These are phyloP conservation scores for Begonia fuchsioides DNA, from an alignment of 306 rosid genomes.

Conservation along the genomic window DNA sequence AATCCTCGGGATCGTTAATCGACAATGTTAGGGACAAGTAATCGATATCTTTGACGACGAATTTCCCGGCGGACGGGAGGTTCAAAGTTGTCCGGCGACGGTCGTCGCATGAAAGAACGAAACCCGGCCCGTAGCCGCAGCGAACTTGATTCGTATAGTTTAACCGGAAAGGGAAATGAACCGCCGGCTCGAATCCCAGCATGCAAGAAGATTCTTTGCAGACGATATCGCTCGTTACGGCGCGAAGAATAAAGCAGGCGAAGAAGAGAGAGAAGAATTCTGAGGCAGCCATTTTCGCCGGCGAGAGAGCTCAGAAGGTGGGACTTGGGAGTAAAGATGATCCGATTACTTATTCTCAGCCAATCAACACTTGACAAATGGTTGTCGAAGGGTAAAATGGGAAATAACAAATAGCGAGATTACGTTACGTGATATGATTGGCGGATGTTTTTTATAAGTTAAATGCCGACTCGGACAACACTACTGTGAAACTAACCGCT, in stretches of 20 bases:
- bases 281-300: slow-evolving; percentile 3
- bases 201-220: slow-evolving; percentile 3
- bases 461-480: too few species aligned
- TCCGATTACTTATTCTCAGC: too few species aligned
- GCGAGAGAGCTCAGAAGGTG: background rate
- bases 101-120: slow-evolving; percentile 6
- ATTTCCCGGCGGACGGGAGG: slow-evolving; percentile 13
- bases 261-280: background rate
- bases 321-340: too few species aligned
- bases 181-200: background rate
- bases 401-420: too few species aligned
- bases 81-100: slow-evolving; percentile 10
- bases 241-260: background rate
- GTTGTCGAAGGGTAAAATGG: too few species aligned
- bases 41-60: slow-evolving; percentile 4
- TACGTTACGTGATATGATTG: too few species aligned
- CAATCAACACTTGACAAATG: too few species aligned
- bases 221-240: background rate
- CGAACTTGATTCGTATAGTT: background rate
- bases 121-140: slow-evolving; percentile 8
- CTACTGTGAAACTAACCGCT: too few species aligned
- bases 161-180: slow-evolving; percentile 13
- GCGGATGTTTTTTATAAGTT: too few species aligned
- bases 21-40: slow-evolving; percentile 1
- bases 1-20: slow-evolving; percentile 17